Evolutionary conservation across 139 green algal species (phyloP).

Genomic region (Astrephomene gubernaculifera): DNA sequence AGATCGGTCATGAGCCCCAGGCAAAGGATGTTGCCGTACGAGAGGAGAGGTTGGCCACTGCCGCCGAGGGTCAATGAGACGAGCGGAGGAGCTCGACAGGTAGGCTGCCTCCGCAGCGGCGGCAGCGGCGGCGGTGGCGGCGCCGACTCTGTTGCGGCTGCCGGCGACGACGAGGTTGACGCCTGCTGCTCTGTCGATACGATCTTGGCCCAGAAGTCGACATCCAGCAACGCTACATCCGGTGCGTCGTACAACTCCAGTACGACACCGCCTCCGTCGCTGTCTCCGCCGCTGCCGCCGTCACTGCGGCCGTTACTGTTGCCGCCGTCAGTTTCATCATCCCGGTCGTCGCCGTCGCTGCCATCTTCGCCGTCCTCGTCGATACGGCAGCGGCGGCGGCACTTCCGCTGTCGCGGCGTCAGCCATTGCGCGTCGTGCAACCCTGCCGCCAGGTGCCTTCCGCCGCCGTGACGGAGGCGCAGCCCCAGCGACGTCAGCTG

Average conservation of each 20-base stretch:
- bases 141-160: neutral
- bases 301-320: neutral
- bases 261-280: neutral
- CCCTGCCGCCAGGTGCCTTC: slow-evolving; percentile 24
- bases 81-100: neutral
- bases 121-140: neutral
- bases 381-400: neutral
- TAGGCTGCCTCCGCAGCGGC: neutral
- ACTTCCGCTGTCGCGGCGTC: neutral
- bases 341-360: no score
- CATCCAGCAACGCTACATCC: slow-evolving; percentile 6
- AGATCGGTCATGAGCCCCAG: slow-evolving; percentile 12
- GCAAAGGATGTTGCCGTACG: neutral
- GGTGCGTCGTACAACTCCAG: slow-evolving; percentile 2
- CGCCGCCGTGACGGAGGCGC: slow-evolving; percentile 21
- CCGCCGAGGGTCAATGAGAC: neutral
- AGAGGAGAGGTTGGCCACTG: neutral
- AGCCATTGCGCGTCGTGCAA: neutral
- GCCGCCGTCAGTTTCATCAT: neutral
- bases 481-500: slow-evolving; percentile 7
- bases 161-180: neutral
- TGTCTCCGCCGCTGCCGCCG: neutral
- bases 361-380: neutral
- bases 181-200: neutral
- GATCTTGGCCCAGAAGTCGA: neutral